Evolutionary conservation across 192 early-diverging fungal species (phyloP), one percentile per base, ranked within the genome.

Genomic region (Mortierella alpina): DNA sequence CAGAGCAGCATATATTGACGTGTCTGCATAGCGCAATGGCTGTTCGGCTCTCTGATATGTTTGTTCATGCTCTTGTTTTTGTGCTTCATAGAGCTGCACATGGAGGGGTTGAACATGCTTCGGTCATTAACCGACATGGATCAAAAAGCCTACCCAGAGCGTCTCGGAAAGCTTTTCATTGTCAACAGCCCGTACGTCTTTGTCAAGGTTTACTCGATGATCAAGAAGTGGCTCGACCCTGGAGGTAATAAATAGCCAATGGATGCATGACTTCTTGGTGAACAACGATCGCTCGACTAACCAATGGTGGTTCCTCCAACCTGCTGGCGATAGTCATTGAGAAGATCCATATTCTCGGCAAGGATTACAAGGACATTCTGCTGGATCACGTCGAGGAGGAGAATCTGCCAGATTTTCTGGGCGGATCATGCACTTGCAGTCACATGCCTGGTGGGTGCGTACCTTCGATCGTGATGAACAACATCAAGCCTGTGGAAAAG

Each of bases 81-180:
- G 31, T 13, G 22, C 18, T 22, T 11, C 42, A 6, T 75, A 90
- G 88, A 90, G 45, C 71, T 90, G 55, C 88, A 94, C 63, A 82
- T 90, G 72, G 91, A 90, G 54, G 91, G 89, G 12, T 77, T 94
- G 50, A 88, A 90, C 47, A 90, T 91, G 82, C 80, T 92, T 56
- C 84, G 91, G 49, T 88, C 90, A 66, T 90, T 98, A 58, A 89
- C 93, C 39, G 88, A 92, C 53, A 92, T 93, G 79, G 96, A 96
- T 73, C 96, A 97, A 75, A 92, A 95, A 65, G 93, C 96, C 74
- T 99, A 99, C 70, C 97, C 97, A 14, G 97, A 98, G 82, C 94
- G 92, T 81, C 87, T 98, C 65, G 92, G 93, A 72, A 94, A 92
- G 70, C 93, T 97, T 63, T 98, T 92, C 68, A 89, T 99, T 46